Conservation (phyloP, 1,284 basidiomycete genomes). For the Xerocomus nothofagi region DNA sequence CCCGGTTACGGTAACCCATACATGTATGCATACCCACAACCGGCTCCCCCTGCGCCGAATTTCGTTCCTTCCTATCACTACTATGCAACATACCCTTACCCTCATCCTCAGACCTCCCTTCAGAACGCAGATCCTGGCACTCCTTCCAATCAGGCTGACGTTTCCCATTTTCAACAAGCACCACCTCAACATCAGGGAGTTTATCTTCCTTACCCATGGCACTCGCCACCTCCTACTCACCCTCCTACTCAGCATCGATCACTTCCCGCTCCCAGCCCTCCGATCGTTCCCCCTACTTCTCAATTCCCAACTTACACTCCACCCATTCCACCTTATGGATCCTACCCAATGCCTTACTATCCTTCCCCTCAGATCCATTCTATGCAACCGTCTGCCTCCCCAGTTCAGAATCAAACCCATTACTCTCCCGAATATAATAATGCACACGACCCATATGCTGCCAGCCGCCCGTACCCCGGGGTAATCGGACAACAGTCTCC, state of each 20-base stretch:
- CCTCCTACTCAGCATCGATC: conserved; percentile 36
- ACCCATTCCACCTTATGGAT: conserved; percentile 38
- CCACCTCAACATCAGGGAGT: conserved; percentile 36
- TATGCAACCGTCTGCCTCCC: conserved; percentile 37
- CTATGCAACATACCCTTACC: conserved; percentile 39
- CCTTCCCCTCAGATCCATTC: conserved; percentile 43
- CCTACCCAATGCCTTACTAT: conserved; percentile 53
- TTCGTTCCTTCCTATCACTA: conserved; percentile 42
- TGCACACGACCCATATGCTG: conserved; percentile 32
- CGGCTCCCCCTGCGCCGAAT: conserved; percentile 30
- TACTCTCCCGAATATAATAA: conserved; percentile 34
- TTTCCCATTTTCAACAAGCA: conserved; percentile 35
- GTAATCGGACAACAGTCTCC: conserved; percentile 29
- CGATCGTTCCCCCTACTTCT: conserved; percentile 33
- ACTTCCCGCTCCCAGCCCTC: conserved; percentile 34
- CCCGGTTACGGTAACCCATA: conserved; percentile 41
- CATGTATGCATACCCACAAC: conserved; percentile 40
- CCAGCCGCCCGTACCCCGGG: conserved; percentile 28
- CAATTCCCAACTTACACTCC: conserved; percentile 42
- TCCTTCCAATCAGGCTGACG: conserved; percentile 34
- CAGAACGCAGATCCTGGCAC: conserved; percentile 39
- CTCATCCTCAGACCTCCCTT: conserved; percentile 28
- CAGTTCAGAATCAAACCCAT: conserved; percentile 34
- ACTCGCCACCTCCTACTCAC: conserved; percentile 27
- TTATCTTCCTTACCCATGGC: conserved; percentile 45